Evolutionary conservation across 2,329 filamentous ascomycete species (phyloP).

Genomic region (Colletotrichum neosansevieriae): DNA sequence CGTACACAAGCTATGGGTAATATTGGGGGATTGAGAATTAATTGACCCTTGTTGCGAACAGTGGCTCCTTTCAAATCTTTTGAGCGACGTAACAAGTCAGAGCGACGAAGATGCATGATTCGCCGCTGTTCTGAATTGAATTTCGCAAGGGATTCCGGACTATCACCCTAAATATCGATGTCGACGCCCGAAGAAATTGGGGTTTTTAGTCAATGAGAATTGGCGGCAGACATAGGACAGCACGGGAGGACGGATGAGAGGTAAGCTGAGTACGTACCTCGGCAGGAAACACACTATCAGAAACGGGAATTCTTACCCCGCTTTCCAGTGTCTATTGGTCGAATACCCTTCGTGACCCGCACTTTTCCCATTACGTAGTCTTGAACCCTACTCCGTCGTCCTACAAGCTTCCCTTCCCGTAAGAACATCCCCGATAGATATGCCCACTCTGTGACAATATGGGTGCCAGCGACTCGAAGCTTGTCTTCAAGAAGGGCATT

Average conservation of each 20-base stretch:
- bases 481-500: constrained; percentile 98
- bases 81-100: too few species aligned
- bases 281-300: constrained; percentile 2
- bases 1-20: constrained; percentile 4
- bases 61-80: neutral
- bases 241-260: too few species aligned
- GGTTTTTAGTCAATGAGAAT: neutral
- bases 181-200: neutral
- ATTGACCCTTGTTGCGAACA: neutral
- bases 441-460: constrained; percentile 61
- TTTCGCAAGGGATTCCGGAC: too few species aligned
- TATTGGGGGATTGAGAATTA: neutral
- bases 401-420: constrained; percentile 30
- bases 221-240: too few species aligned
- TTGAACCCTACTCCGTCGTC: constrained; percentile 27
- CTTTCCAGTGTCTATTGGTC: constrained; percentile 30
- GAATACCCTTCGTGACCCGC: constrained; percentile 6
- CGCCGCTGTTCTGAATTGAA: too few species aligned
- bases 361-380: constrained; percentile 39
- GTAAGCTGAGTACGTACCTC: constrained; percentile 15
- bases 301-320: constrained; percentile 27
- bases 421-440: constrained; percentile 34
- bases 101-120: too few species aligned
- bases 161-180: neutral
- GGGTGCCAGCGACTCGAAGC: constrained; percentile 98